Evolutionary conservation across 495 filamentous ascomycete genomes (phyloP).

Genomic region (Neurospora sublineolata): DNA sequence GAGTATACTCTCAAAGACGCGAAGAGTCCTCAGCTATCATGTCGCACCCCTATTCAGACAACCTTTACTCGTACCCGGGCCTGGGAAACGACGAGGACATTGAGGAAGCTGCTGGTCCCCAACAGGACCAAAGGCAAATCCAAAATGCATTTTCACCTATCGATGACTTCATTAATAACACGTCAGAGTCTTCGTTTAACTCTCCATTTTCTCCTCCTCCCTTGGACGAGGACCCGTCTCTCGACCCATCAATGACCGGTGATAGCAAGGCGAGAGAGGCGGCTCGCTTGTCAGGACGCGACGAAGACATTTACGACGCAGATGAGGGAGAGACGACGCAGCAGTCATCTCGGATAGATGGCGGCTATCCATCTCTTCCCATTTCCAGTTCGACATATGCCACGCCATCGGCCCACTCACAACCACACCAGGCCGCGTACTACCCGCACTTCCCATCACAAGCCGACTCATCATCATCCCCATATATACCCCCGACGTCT

Average conservation of each 20-base stretch:
- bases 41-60: conserved; percentile 30
- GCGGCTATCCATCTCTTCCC: background rate
- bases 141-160: background rate
- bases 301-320: background rate
- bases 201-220: background rate
- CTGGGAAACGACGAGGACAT: conserved; percentile 23
- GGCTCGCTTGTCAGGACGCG: conserved; percentile 4
- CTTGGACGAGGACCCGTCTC: background rate
- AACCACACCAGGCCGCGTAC: conserved; percentile 11
- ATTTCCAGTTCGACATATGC: background rate
- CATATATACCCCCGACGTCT: conserved; percentile 12
- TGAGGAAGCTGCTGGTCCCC: conserved; percentile 7
- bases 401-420: conserved; percentile 1
- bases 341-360: background rate
- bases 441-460: conserved; percentile 9
- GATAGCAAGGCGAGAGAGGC: conserved; percentile 33
- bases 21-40: background rate
- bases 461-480: conserved; percentile 4
- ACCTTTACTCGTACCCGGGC: conserved; percentile 30
- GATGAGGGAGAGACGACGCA: background rate
- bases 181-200: background rate
- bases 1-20: background rate
- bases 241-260: conserved; percentile 12
- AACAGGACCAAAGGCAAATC: background rate
- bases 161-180: background rate